Evolutionary conservation across 202 grass and related monocot species (phyloP).

Genomic region (Setaria italica): DNA sequence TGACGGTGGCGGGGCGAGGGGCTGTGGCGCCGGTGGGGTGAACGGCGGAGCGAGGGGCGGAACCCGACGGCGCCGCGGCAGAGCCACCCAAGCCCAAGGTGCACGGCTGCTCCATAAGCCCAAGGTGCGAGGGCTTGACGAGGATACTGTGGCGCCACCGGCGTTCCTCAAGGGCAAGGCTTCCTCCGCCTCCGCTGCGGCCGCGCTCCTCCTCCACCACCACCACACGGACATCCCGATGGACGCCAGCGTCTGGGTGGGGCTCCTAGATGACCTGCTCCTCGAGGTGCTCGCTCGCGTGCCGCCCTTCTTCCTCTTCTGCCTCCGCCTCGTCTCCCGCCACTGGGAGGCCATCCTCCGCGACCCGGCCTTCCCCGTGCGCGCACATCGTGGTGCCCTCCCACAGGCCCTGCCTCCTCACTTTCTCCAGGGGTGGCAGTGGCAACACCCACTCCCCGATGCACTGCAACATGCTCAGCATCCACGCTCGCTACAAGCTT

Average conservation of each 20-base stretch:
- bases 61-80: no score
- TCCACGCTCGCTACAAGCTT: slow-evolving; percentile 80
- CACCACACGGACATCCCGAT: slow-evolving; percentile 66
- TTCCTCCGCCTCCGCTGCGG: neutral
- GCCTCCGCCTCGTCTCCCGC: slow-evolving; percentile 67
- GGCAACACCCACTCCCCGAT: slow-evolving; percentile 24
- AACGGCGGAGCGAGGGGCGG: no score
- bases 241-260: slow-evolving; percentile 71
- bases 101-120: neutral
- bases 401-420: slow-evolving; percentile 85
- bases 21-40: no score
- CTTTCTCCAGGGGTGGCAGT: slow-evolving; percentile 57
- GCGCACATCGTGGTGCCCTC: slow-evolving; percentile 66
- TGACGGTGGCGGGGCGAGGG: no score
- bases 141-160: slow-evolving; percentile 66
- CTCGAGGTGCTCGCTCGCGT: slow-evolving; percentile 80
- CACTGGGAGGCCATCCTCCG: slow-evolving; percentile 72
- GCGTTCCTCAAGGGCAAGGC: slow-evolving; percentile 43
- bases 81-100: no score
- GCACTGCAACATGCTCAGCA: slow-evolving; percentile 77
- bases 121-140: slow-evolving; percentile 78
- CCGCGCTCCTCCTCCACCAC: slow-evolving; percentile 30
- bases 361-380: slow-evolving; percentile 68
- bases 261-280: slow-evolving; percentile 78
- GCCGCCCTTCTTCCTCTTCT: slow-evolving; percentile 87